These are phyloP conservation scores for Zasmidium cellare DNA, from an alignment of 2,329 filamentous ascomycete species.

Conservation along the genomic window DNA sequence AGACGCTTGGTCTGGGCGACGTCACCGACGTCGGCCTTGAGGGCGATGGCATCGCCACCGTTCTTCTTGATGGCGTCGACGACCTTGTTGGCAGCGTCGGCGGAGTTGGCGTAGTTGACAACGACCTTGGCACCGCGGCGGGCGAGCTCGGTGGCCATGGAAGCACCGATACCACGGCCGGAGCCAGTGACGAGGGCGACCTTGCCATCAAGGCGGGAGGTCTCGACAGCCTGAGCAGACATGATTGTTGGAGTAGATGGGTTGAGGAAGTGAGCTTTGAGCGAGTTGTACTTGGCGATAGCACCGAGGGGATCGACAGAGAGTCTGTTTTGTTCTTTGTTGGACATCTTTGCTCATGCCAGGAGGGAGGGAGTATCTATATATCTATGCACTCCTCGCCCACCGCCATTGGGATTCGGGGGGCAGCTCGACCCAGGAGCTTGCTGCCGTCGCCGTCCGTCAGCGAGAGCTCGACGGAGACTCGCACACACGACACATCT, in stretches of 20 bases:
- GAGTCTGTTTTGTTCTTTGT: slow-evolving; percentile 16
- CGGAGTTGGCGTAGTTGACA: slow-evolving; percentile 68
- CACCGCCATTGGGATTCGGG: background rate
- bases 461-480: background rate
- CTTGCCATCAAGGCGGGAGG: slow-evolving; percentile 55
- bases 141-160: slow-evolving; percentile 66
- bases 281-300: slow-evolving; percentile 24
- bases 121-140: slow-evolving; percentile 65
- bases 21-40: slow-evolving; percentile 69
- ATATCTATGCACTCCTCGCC: slow-evolving; percentile 1
- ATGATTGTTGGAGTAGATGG: slow-evolving; percentile 33
- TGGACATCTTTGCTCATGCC: slow-evolving; percentile 14
- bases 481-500: background rate
- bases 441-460: background rate
- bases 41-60: slow-evolving; percentile 62
- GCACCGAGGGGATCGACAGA: slow-evolving; percentile 27
- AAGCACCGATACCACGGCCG: slow-evolving; percentile 65
- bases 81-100: slow-evolving; percentile 63
- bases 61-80: slow-evolving; percentile 65
- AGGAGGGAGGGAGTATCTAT: slow-evolving; percentile 6
- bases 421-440: background rate
- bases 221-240: slow-evolving; percentile 40
- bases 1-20: slow-evolving; percentile 63
- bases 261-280: slow-evolving; percentile 22
- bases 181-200: slow-evolving; percentile 56